Conservation (phyloP, 306 rosid genomes). For the Urtica urens region DNA sequence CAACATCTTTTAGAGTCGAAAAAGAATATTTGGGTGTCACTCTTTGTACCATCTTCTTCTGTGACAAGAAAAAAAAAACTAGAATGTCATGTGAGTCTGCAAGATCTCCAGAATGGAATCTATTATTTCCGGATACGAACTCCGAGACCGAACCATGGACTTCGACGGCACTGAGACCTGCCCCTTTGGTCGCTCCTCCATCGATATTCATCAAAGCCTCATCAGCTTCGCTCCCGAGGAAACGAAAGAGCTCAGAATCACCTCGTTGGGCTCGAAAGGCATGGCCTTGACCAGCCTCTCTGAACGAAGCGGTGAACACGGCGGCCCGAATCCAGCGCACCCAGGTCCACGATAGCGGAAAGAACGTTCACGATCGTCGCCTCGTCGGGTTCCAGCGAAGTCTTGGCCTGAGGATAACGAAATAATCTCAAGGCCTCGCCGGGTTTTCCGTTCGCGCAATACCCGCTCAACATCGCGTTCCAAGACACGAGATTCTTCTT, state of each 20-base stretch:
- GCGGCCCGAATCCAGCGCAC: constrained; percentile 46
- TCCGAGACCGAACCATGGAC: constrained; percentile 41
- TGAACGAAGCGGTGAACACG: constrained; percentile 42
- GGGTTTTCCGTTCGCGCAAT: constrained; percentile 41
- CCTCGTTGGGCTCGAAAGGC: constrained; percentile 53
- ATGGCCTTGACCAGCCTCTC: constrained; percentile 37
- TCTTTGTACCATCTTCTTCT: too few species aligned
- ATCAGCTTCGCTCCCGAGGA: constrained; percentile 53
- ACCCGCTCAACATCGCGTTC: constrained; percentile 69
- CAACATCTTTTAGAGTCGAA: too few species aligned
- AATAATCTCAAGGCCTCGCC: constrained; percentile 50
- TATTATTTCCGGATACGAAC: constrained; percentile 37
- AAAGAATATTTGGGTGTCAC: neutral
- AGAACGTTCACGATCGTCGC: constrained; percentile 59
- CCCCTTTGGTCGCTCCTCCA: constrained; percentile 43
- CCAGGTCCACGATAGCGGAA: constrained; percentile 58
- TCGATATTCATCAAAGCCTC: too few species aligned
- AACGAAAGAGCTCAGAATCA: constrained; percentile 53
- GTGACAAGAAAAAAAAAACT: too few species aligned
- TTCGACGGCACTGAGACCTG: constrained; percentile 51
- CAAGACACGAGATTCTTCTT: constrained; percentile 50
- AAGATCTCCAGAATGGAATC: constrained; percentile 31
- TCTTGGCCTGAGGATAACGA: constrained; percentile 30
- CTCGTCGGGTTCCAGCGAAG: constrained; percentile 36
- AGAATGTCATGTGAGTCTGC: constrained; percentile 39